phyloP scores from a whole-genome alignment of 306 rosid genomes.

The Oxytropis ochrocephala region DNA sequence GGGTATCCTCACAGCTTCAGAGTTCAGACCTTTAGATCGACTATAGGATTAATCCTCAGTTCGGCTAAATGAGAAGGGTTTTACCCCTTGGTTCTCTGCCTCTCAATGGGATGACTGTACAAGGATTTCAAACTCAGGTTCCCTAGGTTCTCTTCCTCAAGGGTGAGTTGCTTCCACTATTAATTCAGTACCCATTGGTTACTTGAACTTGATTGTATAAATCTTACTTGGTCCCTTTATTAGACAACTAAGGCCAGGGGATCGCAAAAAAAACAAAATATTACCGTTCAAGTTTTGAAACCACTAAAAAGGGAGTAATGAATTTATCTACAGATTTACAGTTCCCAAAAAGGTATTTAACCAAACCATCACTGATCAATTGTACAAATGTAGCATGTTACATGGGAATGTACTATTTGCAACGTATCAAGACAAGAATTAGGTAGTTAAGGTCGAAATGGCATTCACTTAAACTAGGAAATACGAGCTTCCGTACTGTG shows the following conservation, averaged over 20 bases:
- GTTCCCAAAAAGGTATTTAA: conserved; percentile 7
- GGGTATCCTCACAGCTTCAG: no score
- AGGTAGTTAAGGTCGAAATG: background rate
- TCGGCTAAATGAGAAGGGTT: no score
- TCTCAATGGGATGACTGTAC: no score
- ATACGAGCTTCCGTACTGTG: background rate
- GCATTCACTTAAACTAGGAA: background rate
- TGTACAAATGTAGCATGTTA: conserved; percentile 2
- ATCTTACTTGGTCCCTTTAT: background rate
- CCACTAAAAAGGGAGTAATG: background rate
- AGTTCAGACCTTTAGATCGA: no score
- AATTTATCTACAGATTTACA: background rate
- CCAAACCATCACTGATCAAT: conserved; percentile 11
- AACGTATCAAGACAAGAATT: background rate
- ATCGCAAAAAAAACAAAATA: background rate
- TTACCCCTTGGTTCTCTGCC: no score
- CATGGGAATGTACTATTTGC: background rate
- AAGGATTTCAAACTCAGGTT: no score
- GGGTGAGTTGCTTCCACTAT: no score
- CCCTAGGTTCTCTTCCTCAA: no score
- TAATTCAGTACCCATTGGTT: no score
- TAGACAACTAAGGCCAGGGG: background rate
- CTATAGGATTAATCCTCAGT: no score
- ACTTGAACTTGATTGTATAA: background rate
- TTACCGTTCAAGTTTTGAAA: background rate